phyloP scores from a whole-genome alignment of 2,329 filamentous ascomycete species.

The Pyrenochaeta sp. region DNA sequence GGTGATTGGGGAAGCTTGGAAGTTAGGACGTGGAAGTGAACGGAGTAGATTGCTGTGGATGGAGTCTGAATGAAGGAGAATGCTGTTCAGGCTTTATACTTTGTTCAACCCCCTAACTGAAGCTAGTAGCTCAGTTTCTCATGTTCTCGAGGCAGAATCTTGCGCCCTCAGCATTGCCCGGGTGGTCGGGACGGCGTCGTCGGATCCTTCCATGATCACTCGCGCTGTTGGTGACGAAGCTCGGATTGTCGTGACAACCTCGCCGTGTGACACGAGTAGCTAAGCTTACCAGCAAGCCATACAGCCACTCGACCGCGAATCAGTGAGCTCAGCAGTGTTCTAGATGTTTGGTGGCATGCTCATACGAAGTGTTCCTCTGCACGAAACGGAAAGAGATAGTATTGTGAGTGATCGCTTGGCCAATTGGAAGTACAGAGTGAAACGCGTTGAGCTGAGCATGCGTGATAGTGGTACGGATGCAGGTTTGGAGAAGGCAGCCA shows the following conservation, averaged over 20 bases:
- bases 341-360: neutral
- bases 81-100: neutral
- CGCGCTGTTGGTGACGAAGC: neutral
- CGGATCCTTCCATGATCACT: neutral
- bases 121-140: neutral
- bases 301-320: neutral
- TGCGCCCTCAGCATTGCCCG: neutral
- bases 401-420: neutral
- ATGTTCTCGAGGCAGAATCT: neutral
- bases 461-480: no score
- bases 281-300: neutral
- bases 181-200: neutral
- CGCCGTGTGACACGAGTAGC: neutral
- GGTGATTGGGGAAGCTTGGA: neutral
- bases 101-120: neutral
- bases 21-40: neutral
- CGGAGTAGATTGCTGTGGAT: neutral
- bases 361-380: neutral
- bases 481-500: no score
- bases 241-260: neutral
- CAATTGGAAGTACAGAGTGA: neutral
- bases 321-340: neutral
- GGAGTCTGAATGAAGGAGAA: neutral
- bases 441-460: neutral
- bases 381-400: neutral